Percentiles rank a stretch among this genome's conserved stretches.
Evolutionary conservation across 805 yeast genomes (phyloP).

Genomic region (Ogataea philodendri): DNA sequence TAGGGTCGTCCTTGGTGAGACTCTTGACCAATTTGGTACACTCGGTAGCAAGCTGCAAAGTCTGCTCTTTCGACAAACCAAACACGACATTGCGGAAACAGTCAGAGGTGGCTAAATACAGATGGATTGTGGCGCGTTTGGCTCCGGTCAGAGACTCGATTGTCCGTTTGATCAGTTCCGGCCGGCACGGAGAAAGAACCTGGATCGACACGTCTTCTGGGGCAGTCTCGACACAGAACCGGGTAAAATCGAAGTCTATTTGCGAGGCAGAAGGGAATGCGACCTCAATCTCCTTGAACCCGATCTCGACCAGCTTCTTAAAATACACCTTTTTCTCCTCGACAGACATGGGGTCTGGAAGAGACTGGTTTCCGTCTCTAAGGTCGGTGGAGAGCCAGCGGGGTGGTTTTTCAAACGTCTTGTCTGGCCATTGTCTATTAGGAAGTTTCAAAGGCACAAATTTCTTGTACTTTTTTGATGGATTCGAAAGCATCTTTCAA

Average conservation of each 20-base stretch:
- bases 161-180: constrained; percentile 68
- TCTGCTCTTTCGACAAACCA: constrained; percentile 66
- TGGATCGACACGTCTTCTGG: constrained; percentile 78
- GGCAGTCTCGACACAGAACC: constrained; percentile 74
- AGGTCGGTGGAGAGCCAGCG: constrained; percentile 79
- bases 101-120: constrained; percentile 74
- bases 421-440: constrained; percentile 71
- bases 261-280: constrained; percentile 81
- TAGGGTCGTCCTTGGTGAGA: constrained; percentile 72
- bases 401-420: constrained; percentile 65
- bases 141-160: constrained; percentile 73
- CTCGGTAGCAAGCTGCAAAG: constrained; percentile 65
- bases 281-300: constrained; percentile 80
- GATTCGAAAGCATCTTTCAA: constrained; percentile 68
- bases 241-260: constrained; percentile 77
- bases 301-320: constrained; percentile 66
- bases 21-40: constrained; percentile 65
- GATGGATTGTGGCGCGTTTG: constrained; percentile 66
- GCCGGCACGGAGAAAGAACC: constrained; percentile 73
- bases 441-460: constrained; percentile 54
- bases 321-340: constrained; percentile 72
- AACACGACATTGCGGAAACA: constrained; percentile 73
- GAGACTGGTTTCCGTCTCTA: constrained; percentile 81
- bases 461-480: constrained; percentile 59
- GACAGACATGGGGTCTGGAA: constrained; percentile 80